phyloP scores from a whole-genome alignment of 208 protist genomes.

The Lotmaria passim region DNA sequence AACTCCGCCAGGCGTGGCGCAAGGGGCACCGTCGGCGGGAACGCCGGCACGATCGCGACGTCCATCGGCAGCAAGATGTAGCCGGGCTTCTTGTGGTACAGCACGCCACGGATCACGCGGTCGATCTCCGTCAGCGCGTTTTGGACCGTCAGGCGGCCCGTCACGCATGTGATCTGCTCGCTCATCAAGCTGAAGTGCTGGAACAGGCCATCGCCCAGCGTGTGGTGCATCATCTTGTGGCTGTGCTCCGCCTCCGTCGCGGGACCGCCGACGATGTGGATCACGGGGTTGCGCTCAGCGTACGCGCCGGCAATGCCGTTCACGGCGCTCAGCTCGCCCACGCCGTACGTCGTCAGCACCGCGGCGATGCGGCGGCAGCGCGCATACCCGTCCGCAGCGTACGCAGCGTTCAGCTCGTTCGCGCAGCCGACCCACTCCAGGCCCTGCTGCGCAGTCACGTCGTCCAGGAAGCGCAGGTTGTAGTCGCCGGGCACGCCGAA shows the following conservation, averaged over 20 bases:
- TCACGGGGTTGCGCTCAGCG: slow-evolving; percentile 40
- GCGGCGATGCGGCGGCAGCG: slow-evolving; percentile 51
- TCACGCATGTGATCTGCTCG: slow-evolving; percentile 33
- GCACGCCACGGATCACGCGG: slow-evolving; percentile 28
- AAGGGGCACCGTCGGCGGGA: slow-evolving; percentile 24
- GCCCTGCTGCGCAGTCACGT: slow-evolving; percentile 35
- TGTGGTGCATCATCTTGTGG: slow-evolving; percentile 41
- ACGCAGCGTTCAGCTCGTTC: slow-evolving; percentile 64
- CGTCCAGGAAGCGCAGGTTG: slow-evolving; percentile 58
- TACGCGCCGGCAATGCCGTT: slow-evolving; percentile 46
- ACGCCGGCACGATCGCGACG: slow-evolving; percentile 11
- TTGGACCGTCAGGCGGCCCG: slow-evolving; percentile 11
- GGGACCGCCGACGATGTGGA: slow-evolving; percentile 51
- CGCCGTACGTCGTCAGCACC: slow-evolving; percentile 57
- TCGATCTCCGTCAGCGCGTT: slow-evolving; percentile 43
- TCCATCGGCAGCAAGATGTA: slow-evolving; percentile 47
- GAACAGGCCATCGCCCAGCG: slow-evolving; percentile 42
- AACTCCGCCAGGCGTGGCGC: background rate
- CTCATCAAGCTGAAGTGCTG: slow-evolving; percentile 38
- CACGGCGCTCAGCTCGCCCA: slow-evolving; percentile 55
- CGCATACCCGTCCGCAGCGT: slow-evolving; percentile 54
- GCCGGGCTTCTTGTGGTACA: slow-evolving; percentile 38
- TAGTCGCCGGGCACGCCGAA: slow-evolving; percentile 63
- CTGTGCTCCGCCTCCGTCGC: slow-evolving; percentile 22
- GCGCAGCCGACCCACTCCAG: slow-evolving; percentile 56